A percentile compares a stretch with the other conserved stretches of the same genome.
phyloP scores from a whole-genome alignment of 2,329 filamentous ascomycete genomes.

The Truncatella angustata region DNA sequence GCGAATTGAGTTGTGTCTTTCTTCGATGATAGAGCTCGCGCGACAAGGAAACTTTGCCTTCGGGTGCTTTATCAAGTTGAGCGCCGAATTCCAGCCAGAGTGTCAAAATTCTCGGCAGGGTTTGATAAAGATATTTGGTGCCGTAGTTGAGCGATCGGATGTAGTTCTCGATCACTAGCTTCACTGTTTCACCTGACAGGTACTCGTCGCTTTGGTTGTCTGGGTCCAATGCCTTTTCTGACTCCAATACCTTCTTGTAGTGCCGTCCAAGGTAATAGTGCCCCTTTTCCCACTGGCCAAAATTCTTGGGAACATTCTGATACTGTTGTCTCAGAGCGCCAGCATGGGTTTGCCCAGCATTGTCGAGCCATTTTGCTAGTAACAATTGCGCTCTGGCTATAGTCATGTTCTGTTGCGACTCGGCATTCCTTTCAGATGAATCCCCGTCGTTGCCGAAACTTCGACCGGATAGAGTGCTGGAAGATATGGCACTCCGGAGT shows the following conservation, averaged over 20 bases:
- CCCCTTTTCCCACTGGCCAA: constrained; percentile 84
- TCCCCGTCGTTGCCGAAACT: constrained; percentile 31
- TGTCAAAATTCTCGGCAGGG: constrained; percentile 84
- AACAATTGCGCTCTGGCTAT: constrained; percentile 81
- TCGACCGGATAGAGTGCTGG: constrained; percentile 67
- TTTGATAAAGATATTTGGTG: constrained; percentile 95
- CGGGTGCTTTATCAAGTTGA: constrained; percentile 62
- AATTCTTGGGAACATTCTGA: constrained; percentile 71
- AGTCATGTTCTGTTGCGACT: constrained; percentile 56
- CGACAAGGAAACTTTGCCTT: constrained; percentile 52
- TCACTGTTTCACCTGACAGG: constrained; percentile 75
- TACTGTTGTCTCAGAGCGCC: constrained; percentile 78
- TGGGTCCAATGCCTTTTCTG: constrained; percentile 73
- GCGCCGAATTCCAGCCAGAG: constrained; percentile 92
- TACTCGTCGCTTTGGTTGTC: constrained; percentile 76
- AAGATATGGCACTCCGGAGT: constrained; percentile 80
- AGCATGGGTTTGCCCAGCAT: constrained; percentile 88
- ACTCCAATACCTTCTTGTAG: constrained; percentile 94
- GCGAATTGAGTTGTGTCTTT: constrained; percentile 62
- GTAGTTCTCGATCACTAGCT: constrained; percentile 92
- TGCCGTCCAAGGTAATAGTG: constrained; percentile 96
- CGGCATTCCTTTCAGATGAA: constrained; percentile 39
- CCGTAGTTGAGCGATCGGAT: constrained; percentile 82
- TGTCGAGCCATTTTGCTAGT: constrained; percentile 94
- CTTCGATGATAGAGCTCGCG: constrained; percentile 54